phyloP scores from a whole-genome alignment of 768 basidiomycete species.

The Lentinula detonsa region DNA sequence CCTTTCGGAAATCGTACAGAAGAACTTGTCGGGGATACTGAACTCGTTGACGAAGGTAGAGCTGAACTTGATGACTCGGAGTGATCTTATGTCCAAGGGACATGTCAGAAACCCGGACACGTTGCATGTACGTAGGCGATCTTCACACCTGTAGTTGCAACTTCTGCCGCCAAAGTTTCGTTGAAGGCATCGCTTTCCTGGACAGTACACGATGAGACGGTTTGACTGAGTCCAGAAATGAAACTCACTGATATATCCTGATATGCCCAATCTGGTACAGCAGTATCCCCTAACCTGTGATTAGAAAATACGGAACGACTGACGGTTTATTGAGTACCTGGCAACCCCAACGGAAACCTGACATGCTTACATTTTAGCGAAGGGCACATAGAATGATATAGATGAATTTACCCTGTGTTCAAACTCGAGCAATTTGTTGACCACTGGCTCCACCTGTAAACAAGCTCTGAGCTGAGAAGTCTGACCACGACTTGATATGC shows the following conservation, averaged over 20 bases:
- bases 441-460: not conserved
- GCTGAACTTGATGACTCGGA: conserved; percentile 1
- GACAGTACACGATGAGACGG: not conserved
- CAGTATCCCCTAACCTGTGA: not conserved
- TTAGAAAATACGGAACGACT: not conserved
- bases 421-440: not conserved
- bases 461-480: not conserved
- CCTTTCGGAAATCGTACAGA: not conserved
- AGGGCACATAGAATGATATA: not conserved
- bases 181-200: conserved; percentile 1
- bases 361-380: not conserved
- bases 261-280: conserved; percentile 4
- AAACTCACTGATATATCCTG: not conserved
- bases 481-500: not conserved
- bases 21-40: not conserved
- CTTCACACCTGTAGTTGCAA: not conserved
- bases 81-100: not conserved
- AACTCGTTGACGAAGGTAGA: not conserved
- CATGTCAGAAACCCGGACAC: not conserved
- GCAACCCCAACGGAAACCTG: not conserved
- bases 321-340: not conserved
- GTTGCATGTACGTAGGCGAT: not conserved
- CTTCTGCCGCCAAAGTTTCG: not conserved
- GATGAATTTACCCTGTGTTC: not conserved
- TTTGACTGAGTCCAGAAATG: not conserved